Conservation (phyloP, 1,284 basidiomycete genomes). For the Moniliella sp. region DNA sequence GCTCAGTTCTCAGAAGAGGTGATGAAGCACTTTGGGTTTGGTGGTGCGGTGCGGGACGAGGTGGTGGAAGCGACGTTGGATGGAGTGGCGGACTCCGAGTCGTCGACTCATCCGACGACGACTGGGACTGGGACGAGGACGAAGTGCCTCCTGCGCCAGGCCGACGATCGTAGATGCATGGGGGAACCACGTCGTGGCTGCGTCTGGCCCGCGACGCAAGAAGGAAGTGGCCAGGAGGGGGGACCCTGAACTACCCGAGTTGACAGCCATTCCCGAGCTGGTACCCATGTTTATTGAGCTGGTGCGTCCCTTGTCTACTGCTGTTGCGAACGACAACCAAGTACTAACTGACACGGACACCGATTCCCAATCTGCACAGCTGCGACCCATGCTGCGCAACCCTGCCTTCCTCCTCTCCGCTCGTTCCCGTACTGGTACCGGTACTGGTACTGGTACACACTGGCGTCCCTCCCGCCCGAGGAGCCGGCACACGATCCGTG, state of each 20-base stretch:
- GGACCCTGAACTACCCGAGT: conserved; percentile 50
- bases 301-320: conserved; percentile 8
- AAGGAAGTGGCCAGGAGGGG: conserved; percentile 27
- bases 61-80: conserved; percentile 8
- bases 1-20: conserved; percentile 19
- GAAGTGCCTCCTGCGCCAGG: neutral
- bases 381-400: too few relatives aligned
- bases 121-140: conserved; percentile 1
- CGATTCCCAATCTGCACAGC: too few relatives aligned
- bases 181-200: neutral
- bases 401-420: too few relatives aligned
- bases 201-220: neutral
- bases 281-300: conserved; percentile 24
- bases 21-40: conserved; percentile 27
- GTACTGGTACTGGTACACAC: too few relatives aligned
- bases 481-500: too few relatives aligned
- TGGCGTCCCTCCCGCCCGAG: too few relatives aligned
- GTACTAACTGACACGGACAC: too few relatives aligned
- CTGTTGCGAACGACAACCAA: too few relatives aligned
- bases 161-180: neutral
- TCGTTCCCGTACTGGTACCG: too few relatives aligned
- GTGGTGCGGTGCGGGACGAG: conserved; percentile 22
- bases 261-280: conserved; percentile 41
- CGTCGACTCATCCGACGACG: conserved; percentile 15
- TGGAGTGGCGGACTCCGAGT: conserved; percentile 29